Percentiles rank a stretch among this genome's conserved stretches.
Conservation (phyloP, 73 alveolate genomes). For the Paramecium octaurelia region DNA sequence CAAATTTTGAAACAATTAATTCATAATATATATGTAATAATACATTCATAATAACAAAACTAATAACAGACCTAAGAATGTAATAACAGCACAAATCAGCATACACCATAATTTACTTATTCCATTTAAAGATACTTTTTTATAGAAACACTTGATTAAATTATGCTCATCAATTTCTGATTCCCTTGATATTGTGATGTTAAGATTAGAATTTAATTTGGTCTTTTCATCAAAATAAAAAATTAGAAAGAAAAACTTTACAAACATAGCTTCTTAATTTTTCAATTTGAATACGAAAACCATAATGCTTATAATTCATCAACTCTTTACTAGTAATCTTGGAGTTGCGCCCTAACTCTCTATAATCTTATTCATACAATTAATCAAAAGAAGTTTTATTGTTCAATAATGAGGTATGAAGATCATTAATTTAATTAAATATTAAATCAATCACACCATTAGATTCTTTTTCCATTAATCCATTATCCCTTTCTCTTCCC, state of each 20-base stretch:
- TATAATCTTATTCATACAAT: not conserved
- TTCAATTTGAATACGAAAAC: too few species aligned
- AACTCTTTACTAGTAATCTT: not conserved
- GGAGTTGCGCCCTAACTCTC: not conserved
- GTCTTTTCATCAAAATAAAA: too few species aligned
- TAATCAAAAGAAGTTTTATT: not conserved
- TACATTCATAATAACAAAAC: not conserved
- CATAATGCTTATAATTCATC: not conserved
- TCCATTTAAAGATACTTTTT: too few species aligned
- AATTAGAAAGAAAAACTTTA: too few species aligned
- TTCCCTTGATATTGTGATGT: not conserved
- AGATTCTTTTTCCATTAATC: conserved; percentile 52
- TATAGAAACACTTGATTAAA: not conserved
- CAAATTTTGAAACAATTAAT: conserved; percentile 8
- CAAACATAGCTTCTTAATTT: too few species aligned
- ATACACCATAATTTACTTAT: not conserved
- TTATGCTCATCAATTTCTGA: not conserved
- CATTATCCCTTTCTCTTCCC: conserved; percentile 57
- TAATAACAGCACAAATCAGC: not conserved
- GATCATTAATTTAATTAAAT: not conserved
- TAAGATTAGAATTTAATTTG: too few species aligned
- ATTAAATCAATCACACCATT: conserved; percentile 53
- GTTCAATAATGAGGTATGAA: not conserved
- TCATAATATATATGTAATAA: not conserved
- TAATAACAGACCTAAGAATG: not conserved